phyloP scores from a whole-genome alignment of 1,284 basidiomycete species.

The Agaricales sp. region DNA sequence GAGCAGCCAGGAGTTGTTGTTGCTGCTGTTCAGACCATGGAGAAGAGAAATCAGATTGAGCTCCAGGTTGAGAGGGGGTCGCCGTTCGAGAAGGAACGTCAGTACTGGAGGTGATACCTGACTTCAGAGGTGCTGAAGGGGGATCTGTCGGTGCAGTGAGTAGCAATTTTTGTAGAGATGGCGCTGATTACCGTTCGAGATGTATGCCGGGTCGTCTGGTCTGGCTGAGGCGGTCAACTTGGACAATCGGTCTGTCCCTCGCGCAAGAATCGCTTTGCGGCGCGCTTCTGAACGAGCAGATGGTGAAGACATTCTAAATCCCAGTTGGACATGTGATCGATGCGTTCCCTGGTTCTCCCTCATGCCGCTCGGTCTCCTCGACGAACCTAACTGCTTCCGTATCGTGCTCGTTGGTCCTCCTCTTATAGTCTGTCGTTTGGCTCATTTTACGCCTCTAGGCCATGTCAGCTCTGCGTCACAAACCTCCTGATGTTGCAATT shows the following conservation, averaged over 20 bases:
- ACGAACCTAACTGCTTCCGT: no score
- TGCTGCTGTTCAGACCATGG: constrained; percentile 3
- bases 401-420: no score
- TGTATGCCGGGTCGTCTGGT: constrained; percentile 58
- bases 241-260: constrained; percentile 60
- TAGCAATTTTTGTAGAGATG: neutral
- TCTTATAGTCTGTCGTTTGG: no score
- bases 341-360: no score
- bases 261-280: constrained; percentile 58
- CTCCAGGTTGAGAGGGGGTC: neutral
- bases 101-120: neutral
- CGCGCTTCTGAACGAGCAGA: constrained; percentile 63
- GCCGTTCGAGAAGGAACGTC: neutral
- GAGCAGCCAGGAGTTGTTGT: constrained; percentile 15
- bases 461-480: no score
- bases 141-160: neutral
- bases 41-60: neutral
- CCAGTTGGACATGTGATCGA: no score
- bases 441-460: no score
- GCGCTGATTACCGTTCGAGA: constrained; percentile 36
- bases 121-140: neutral
- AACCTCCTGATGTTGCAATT: no score
- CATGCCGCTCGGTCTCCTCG: no score
- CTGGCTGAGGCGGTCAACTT: constrained; percentile 67
- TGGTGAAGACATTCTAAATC: constrained; percentile 35